Evolutionary conservation across 1,284 basidiomycete genomes (phyloP).

Genomic region (Naganishia liquefaciens): DNA sequence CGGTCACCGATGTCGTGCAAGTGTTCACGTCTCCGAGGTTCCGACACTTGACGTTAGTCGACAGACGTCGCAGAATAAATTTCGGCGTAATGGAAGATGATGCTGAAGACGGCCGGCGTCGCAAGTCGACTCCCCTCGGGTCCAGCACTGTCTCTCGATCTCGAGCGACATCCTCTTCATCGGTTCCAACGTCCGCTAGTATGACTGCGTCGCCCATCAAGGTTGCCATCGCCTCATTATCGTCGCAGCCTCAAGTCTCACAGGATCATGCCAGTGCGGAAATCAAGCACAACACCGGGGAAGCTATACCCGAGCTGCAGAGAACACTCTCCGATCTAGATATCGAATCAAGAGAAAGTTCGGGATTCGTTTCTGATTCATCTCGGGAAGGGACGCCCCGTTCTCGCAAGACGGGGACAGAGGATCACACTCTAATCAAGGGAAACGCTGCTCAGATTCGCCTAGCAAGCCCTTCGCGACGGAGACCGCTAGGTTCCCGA

Average conservation of each 20-base stretch:
- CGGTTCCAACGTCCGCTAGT: not conserved
- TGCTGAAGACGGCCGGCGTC: too few relatives aligned
- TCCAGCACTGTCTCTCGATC: slow-evolving; percentile 3
- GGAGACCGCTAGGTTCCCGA: slow-evolving; percentile 14
- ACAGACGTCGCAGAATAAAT: not conserved
- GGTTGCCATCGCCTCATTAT: slow-evolving; percentile 1
- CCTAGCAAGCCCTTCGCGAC: not conserved
- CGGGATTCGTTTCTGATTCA: not conserved
- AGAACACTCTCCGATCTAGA: slow-evolving; percentile 8
- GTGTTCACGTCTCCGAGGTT: not conserved
- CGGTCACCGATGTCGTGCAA: not conserved
- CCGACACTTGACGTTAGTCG: not conserved
- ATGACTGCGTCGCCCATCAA: slow-evolving; percentile 19
- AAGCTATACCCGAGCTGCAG: slow-evolving; percentile 17
- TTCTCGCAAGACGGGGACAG: not conserved
- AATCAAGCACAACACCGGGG: not conserved
- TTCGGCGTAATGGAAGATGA: too few relatives aligned
- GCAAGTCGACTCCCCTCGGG: too few relatives aligned
- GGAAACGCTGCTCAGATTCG: too few relatives aligned
- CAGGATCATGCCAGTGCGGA: slow-evolving; percentile 20
- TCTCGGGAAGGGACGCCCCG: not conserved
- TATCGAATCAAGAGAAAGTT: not conserved
- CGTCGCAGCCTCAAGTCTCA: slow-evolving; percentile 7
- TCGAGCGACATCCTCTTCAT: slow-evolving; percentile 18
- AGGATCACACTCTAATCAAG: too few relatives aligned